phyloP scores from a whole-genome alignment of 2,329 filamentous ascomycete genomes.

The Claviceps sp. region DNA sequence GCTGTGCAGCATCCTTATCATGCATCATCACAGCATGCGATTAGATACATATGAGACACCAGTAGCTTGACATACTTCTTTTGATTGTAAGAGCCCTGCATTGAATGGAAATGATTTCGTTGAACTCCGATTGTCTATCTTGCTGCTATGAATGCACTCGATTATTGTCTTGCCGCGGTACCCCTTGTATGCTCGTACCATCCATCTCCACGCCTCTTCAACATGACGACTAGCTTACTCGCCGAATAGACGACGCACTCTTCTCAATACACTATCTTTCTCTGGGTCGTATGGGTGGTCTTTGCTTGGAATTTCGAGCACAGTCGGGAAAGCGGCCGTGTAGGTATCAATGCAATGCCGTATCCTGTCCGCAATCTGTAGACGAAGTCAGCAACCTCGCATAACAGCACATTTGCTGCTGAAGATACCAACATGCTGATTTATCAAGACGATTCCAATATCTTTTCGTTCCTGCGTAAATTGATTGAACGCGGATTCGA shows the following conservation, averaged over 20 bases:
- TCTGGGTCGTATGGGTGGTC: slow-evolving; percentile 98
- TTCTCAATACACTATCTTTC: slow-evolving; percentile 91
- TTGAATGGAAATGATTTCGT: not conserved
- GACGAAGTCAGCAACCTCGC: not conserved
- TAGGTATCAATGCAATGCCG: slow-evolving; percentile 81
- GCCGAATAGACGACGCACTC: slow-evolving; percentile 57
- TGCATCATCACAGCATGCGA: not conserved
- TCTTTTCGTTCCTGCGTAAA: slow-evolving; percentile 89
- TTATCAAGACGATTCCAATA: slow-evolving; percentile 92
- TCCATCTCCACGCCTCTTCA: not conserved
- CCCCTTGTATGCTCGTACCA: not conserved
- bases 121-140: not conserved
- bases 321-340: slow-evolving; percentile 86
- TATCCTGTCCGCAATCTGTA: slow-evolving; percentile 84
- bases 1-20: not conserved
- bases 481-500: slow-evolving; percentile 78
- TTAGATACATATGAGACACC: not conserved
- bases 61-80: not conserved
- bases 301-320: slow-evolving; percentile 96
- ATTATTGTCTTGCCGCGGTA: not conserved
- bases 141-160: not conserved
- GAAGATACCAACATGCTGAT: slow-evolving; percentile 66
- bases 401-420: not conserved
- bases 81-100: not conserved
- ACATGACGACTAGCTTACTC: slow-evolving; percentile 37